A percentile compares a stretch with the other conserved stretches of the same genome.
Conservation (phyloP, 108 stramenopile genomes). For the Cylindrotheca closterium region DNA sequence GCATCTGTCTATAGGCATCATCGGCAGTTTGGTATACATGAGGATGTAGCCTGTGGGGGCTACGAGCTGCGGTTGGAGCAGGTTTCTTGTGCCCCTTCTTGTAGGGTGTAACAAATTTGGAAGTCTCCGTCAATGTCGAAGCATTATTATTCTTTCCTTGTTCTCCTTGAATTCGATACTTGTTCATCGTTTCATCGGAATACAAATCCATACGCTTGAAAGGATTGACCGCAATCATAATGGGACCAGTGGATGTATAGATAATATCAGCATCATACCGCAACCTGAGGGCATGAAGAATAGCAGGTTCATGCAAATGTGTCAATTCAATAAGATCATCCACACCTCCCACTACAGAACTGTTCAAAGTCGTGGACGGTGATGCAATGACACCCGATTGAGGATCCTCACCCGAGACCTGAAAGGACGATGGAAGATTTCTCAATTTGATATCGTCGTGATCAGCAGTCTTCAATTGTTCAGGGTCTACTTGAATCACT, state of each 20-base stretch:
- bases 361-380: constrained; percentile 35
- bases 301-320: constrained; percentile 85
- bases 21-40: constrained; percentile 95
- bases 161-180: constrained; percentile 75
- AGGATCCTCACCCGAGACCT: constrained; percentile 50
- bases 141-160: constrained; percentile 17
- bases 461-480: constrained; percentile 68
- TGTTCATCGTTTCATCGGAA: constrained; percentile 68
- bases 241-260: constrained; percentile 91
- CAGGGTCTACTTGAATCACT: constrained; percentile 58
- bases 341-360: constrained; percentile 53
- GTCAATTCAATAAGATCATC: constrained; percentile 84
- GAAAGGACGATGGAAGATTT: constrained; percentile 57
- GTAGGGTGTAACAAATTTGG: constrained; percentile 43
- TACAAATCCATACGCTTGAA: constrained; percentile 92
- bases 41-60: constrained; percentile 63
- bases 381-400: constrained; percentile 50
- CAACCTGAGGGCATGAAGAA: constrained; percentile 72
- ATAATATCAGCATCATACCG: constrained; percentile 83
- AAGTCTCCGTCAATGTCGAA: background rate
- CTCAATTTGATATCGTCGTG: constrained; percentile 79
- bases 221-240: constrained; percentile 93
- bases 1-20: constrained; percentile 94
- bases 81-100: constrained; percentile 28
- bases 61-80: constrained; percentile 7